Evolutionary conservation across 345 rosid species (phyloP).

Genomic region (Syzygium jambos): DNA sequence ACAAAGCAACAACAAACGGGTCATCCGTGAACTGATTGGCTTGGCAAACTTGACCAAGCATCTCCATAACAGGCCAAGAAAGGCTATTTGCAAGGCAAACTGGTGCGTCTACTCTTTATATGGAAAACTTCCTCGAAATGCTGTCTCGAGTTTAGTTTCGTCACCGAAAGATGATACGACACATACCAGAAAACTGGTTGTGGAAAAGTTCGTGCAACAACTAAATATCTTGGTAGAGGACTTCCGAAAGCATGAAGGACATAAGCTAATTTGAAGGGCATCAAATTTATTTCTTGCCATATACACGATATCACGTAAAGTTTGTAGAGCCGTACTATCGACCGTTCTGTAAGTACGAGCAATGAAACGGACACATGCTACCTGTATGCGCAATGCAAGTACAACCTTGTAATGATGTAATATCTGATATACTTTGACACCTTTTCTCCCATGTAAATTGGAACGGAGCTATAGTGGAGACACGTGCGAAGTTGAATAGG

Average conservation of each 20-base stretch:
- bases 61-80: not conserved
- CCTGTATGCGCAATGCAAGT: not conserved
- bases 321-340: not conserved
- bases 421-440: not conserved
- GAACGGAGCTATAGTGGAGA: not conserved
- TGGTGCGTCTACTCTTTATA: not conserved
- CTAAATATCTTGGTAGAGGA: not conserved
- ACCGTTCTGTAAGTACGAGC: not conserved
- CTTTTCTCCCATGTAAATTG: not conserved
- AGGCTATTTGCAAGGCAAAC: not conserved
- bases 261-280: not conserved
- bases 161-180: not conserved
- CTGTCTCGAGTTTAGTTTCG: not conserved
- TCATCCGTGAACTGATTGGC: not conserved
- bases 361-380: not conserved
- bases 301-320: not conserved
- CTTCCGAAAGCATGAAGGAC: not conserved
- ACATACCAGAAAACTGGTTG: not conserved
- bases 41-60: not conserved
- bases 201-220: not conserved
- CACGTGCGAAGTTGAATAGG: not conserved
- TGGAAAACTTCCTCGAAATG: not conserved
- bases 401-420: not conserved
- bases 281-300: not conserved
- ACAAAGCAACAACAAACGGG: not conserved